Conservation (phyloP, 2,329 filamentous ascomycete species). For the Pyrenochaeta sp. region DNA sequence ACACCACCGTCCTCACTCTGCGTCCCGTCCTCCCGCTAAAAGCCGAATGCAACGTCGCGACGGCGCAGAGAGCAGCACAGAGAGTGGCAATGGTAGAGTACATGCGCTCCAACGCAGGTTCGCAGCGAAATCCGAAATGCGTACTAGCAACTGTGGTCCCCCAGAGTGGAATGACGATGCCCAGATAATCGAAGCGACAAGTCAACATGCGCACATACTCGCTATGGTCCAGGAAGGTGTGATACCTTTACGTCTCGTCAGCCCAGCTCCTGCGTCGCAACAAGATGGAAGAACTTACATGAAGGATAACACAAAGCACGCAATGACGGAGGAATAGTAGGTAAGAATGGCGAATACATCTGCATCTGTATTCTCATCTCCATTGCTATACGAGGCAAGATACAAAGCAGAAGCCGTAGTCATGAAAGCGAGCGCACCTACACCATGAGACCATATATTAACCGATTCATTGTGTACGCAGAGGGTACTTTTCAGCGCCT, state of each 20-base stretch:
- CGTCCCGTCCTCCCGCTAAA: conserved; percentile 33
- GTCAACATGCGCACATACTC: conserved; percentile 76
- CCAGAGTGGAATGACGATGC: conserved; percentile 74
- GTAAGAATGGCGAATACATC: conserved; percentile 6
- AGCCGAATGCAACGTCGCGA: conserved; percentile 48
- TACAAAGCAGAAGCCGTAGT: not conserved
- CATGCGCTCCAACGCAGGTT: conserved; percentile 42
- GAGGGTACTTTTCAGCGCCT: not conserved
- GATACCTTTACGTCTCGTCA: conserved; percentile 64
- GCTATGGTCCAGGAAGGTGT: conserved; percentile 84
- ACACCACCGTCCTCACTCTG: conserved; percentile 53
- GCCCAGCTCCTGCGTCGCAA: too few relatives aligned
- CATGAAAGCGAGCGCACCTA: conserved; percentile 1
- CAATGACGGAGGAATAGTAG: conserved; percentile 9
- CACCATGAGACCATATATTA: conserved; percentile 12
- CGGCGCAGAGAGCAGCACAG: conserved; percentile 41
- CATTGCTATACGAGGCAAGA: too few relatives aligned
- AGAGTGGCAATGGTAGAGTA: conserved; percentile 46
- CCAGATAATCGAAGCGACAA: conserved; percentile 90
- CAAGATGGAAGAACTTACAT: conserved; percentile 47
- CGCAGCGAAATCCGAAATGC: conserved; percentile 58
- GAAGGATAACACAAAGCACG: conserved; percentile 14
- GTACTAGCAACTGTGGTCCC: conserved; percentile 87
- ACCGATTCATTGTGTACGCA: conserved; percentile 11
- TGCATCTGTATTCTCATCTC: not conserved